A percentile compares a stretch with the other conserved stretches of the same genome.
These are phyloP conservation scores for Cutaneotrichosporon arboriforme DNA, from an alignment of 1,284 basidiomycete species.

Conservation along the genomic window DNA sequence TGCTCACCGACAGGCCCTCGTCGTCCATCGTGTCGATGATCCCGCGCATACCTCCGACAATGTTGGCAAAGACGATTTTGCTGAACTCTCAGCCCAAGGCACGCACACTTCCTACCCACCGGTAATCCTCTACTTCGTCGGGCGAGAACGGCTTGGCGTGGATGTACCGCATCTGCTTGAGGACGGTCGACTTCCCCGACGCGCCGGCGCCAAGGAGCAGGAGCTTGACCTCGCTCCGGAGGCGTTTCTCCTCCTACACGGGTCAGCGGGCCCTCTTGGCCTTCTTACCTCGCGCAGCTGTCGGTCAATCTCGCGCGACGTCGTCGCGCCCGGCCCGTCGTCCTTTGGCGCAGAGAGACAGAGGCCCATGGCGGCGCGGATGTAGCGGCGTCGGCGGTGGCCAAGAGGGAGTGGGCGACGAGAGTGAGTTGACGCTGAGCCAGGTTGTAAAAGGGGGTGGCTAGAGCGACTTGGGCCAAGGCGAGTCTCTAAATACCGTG, in stretches of 20 bases:
- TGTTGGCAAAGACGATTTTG: slow-evolving; percentile 85
- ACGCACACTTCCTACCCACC: slow-evolving; percentile 19
- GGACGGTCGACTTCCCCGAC: slow-evolving; percentile 77
- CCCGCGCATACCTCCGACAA: slow-evolving; percentile 74
- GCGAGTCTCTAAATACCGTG: no score
- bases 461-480: no score
- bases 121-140: slow-evolving; percentile 42
- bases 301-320: slow-evolving; percentile 57
- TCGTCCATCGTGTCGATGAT: slow-evolving; percentile 85
- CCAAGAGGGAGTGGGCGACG: neutral
- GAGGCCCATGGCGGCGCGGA: slow-evolving; percentile 59
- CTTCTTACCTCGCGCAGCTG: slow-evolving; percentile 57
- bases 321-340: neutral
- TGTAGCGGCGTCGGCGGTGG: no score
- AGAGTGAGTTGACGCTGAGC: neutral
- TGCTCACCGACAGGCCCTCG: slow-evolving; percentile 66
- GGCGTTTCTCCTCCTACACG: slow-evolving; percentile 60
- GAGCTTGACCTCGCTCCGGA: slow-evolving; percentile 74
- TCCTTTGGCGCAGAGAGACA: slow-evolving; percentile 56
- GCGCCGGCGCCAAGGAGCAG: slow-evolving; percentile 87
- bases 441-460: no score
- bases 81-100: slow-evolving; percentile 48
- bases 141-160: slow-evolving; percentile 37
- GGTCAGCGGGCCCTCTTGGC: neutral
- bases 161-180: slow-evolving; percentile 46